Base-by-base conservation (phyloP, 1,284 basidiomycete genomes). In the Grifola frondosa region DNA sequence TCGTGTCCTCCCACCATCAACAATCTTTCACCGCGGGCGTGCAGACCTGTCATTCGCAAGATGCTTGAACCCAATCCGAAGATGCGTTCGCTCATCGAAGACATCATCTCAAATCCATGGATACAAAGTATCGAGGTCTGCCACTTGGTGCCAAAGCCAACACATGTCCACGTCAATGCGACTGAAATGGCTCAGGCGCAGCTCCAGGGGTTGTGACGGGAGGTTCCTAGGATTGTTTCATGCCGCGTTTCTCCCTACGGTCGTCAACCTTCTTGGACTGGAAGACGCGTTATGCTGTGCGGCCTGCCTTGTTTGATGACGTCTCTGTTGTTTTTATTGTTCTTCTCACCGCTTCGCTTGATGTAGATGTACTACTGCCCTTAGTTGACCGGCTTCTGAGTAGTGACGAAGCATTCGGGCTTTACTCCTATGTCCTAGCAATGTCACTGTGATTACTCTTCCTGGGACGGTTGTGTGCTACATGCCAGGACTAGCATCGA, bases 31-130 rank as follows among this genome's bases (percentile, higher is more conserved):
- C 94, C 96, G 4, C 77, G 91, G 37, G 87, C 88, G 45, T 97
- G 93, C 55, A 73, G 96, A 22, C 76, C 80, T 28, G 67, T 98
- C 50, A 79, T 99, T 50, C 84, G 95, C 59, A 86, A 86, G 73
- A 99, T 99, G 95, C 78, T 99, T 37, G 92, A 97, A 60, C 96
- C 96, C 1, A 88, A 97, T 61, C 93, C 95, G 13, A 88, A 90
- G 69, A 69, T 75, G 31, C 75, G 96, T 19, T 77, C 74, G 54
- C 71, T 80, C 39, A 89, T 96, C 55, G 95, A 98, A 53, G 91
- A 95, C 39, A 80, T 91, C 37, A 71, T 96, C 47, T 77, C 77
- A 56, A 85, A 97, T 60, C 62, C 84, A 37, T 99, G 95, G 95
- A 69, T 97, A 47, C 66, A 78, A 65, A 64, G 72, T 15, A 86